phyloP scores from a whole-genome alignment of 176 grass and related monocot genomes.

The Bolboschoenus planiculmis region DNA sequence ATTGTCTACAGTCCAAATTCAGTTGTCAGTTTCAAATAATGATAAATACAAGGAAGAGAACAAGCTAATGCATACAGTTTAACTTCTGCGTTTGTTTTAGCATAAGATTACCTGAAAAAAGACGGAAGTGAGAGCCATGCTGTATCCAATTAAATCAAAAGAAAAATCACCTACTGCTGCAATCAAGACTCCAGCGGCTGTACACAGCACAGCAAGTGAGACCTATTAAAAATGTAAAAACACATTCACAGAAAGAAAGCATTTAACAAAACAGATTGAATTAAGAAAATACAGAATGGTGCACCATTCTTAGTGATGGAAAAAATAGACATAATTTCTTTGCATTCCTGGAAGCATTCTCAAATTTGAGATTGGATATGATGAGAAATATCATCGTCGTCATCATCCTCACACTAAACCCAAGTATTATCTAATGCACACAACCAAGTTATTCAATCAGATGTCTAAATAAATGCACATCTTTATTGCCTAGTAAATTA shows the following conservation, averaged over 20 bases:
- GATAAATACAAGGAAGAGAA: background rate
- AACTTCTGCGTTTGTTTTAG: background rate
- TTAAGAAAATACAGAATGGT: background rate
- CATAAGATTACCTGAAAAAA: constrained; percentile 86
- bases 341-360: background rate
- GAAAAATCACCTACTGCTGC: constrained; percentile 97
- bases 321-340: background rate
- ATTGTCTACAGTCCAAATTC: constrained; percentile 60
- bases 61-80: background rate
- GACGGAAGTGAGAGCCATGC: constrained; percentile 89
- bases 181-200: constrained; percentile 73
- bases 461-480: background rate
- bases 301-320: background rate
- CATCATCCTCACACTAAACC: background rate
- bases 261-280: background rate
- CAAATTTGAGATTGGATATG: background rate
- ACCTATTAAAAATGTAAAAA: constrained; percentile 46
- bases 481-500: background rate
- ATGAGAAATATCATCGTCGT: background rate
- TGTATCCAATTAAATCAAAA: constrained; percentile 87
- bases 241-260: background rate
- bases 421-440: background rate
- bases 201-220: constrained; percentile 79
- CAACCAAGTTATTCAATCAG: background rate
- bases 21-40: constrained; percentile 29